These are phyloP conservation scores for Metarhizium anisopliae DNA, from an alignment of 2,329 filamentous ascomycete species.

Conservation along the genomic window DNA sequence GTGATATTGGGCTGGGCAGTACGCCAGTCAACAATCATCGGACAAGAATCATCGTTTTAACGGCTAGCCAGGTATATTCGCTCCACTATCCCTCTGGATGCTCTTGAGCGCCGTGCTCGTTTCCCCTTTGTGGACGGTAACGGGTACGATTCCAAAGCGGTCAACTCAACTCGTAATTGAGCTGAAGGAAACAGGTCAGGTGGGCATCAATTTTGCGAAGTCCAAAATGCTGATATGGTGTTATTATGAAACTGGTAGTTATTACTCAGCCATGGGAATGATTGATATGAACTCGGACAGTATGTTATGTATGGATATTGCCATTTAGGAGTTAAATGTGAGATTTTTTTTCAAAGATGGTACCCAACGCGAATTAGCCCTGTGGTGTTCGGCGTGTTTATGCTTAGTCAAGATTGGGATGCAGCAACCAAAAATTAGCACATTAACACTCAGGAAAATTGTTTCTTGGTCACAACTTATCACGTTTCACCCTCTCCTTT, in stretches of 20 bases:
- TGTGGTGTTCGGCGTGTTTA: not conserved
- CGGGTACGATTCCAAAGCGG: conserved; percentile 35
- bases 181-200: not conserved
- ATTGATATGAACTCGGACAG: no score
- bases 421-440: not conserved
- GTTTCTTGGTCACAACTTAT: no score
- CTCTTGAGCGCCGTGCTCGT: conserved; percentile 67
- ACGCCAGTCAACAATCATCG: not conserved
- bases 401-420: not conserved
- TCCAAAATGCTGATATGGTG: not conserved
- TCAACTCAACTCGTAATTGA: conserved; percentile 25
- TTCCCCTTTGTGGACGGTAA: conserved; percentile 56
- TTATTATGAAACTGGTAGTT: not conserved
- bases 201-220: not conserved
- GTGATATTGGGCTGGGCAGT: conserved; percentile 13
- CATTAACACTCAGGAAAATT: no score
- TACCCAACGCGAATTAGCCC: not conserved
- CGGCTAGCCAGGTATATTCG: conserved; percentile 64
- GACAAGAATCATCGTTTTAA: not conserved
- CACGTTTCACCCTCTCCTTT: no score
- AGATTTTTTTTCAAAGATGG: conserved; percentile 1
- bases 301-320: no score
- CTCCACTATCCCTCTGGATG: conserved; percentile 70
- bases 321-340: not conserved
- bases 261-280: not conserved